A percentile compares a stretch with the other conserved stretches of the same genome.
phyloP scores from a whole-genome alignment of 1,284 basidiomycete genomes.

The Ustilago loliicola region DNA sequence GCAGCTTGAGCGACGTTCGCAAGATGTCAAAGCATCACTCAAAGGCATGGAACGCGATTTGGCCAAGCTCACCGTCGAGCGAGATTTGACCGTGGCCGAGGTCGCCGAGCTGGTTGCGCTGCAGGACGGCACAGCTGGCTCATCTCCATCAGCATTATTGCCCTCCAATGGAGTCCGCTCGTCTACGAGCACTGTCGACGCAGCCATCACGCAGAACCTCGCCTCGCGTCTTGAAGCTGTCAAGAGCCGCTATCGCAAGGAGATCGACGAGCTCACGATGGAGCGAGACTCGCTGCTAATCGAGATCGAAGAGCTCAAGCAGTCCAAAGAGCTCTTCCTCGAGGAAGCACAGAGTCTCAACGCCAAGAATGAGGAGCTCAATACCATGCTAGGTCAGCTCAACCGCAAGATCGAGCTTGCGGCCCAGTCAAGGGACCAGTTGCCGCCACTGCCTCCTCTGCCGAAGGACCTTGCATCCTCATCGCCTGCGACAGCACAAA shows the following conservation, averaged over 20 bases:
- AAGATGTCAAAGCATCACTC: conserved; percentile 83
- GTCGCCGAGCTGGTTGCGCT: conserved; percentile 85
- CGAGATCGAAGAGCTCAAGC: conserved; percentile 88
- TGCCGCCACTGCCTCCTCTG: conserved; percentile 30
- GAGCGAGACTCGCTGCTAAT: conserved; percentile 83
- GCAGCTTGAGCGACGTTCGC: conserved; percentile 81
- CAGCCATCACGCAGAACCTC: conserved; percentile 79
- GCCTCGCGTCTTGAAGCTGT: conserved; percentile 89
- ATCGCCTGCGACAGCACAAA: conserved; percentile 5
- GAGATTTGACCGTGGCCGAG: conserved; percentile 91
- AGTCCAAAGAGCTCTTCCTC: conserved; percentile 85
- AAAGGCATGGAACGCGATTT: conserved; percentile 85
- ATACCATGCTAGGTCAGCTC: conserved; percentile 81
- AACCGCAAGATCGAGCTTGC: conserved; percentile 51
- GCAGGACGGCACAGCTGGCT: conserved; percentile 73
- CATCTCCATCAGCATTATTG: conserved; percentile 7
- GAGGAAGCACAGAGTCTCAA: conserved; percentile 92
- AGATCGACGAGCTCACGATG: conserved; percentile 84
- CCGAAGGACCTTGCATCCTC: conserved; percentile 28
- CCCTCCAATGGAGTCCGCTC: conserved; percentile 24
- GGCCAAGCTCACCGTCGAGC: conserved; percentile 86
- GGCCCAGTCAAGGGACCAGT: conserved; percentile 33
- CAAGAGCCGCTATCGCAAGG: conserved; percentile 86
- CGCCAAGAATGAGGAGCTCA: conserved; percentile 90
- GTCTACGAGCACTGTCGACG: conserved; percentile 27